phyloP scores from a whole-genome alignment of 306 rosid genomes.

The Malus sieversii region DNA sequence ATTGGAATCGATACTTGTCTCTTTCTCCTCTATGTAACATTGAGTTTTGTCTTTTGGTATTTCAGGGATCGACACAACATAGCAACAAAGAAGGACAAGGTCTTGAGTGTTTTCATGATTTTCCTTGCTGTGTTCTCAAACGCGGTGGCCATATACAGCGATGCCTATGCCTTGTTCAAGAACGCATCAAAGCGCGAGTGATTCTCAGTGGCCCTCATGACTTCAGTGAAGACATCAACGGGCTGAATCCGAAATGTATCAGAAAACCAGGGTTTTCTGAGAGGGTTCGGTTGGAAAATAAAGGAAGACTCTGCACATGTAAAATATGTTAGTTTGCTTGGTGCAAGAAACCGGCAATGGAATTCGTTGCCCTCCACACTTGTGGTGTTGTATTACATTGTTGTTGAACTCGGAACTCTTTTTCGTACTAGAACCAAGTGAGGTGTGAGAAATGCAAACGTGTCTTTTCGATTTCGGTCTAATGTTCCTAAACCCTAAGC shows the following conservation, averaged over 20 bases:
- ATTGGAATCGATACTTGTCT: constrained; percentile 43
- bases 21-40: constrained; percentile 29
- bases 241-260: constrained; percentile 16
- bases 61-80: constrained; percentile 64
- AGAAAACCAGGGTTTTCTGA: constrained; percentile 38
- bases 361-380: background rate
- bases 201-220: constrained; percentile 4
- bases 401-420: background rate
- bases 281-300: constrained; percentile 31
- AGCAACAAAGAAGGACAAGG: constrained; percentile 68
- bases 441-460: background rate
- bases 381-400: background rate
- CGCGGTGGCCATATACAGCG: constrained; percentile 68
- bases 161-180: constrained; percentile 59
- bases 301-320: constrained; percentile 20
- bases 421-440: background rate
- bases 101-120: constrained; percentile 58
- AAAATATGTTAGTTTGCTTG: constrained; percentile 7
- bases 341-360: constrained; percentile 6
- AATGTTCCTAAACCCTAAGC: no score
- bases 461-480: no score
- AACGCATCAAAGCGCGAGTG: constrained; percentile 15
- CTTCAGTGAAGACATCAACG: constrained; percentile 2
- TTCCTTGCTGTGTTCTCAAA: constrained; percentile 65
- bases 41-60: constrained; percentile 10